Evolutionary conservation across 768 basidiomycete species (phyloP).

Genomic region (Nevesoporus exiguus): DNA sequence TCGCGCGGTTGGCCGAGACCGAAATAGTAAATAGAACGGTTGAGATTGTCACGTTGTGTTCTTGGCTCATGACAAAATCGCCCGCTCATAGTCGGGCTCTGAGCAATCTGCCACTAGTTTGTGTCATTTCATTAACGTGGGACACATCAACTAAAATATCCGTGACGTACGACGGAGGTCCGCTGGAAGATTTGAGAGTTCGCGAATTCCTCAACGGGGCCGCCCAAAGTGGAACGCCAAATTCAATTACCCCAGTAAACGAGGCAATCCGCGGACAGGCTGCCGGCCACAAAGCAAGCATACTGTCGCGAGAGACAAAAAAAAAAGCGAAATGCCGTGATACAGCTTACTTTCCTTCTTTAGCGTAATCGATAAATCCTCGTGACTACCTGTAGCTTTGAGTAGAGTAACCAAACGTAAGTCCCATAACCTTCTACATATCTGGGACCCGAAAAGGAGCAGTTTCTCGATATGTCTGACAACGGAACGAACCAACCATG

Average conservation of each 20-base stretch:
- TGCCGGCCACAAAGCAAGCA: neutral
- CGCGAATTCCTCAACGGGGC: neutral
- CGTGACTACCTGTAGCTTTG: neutral
- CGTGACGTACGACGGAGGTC: constrained; percentile 11
- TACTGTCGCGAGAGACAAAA: neutral
- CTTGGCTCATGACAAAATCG: neutral
- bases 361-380: neutral
- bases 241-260: neutral
- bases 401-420: constrained; percentile 7
- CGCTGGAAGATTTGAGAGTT: constrained; percentile 12
- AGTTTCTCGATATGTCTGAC: constrained; percentile 39
- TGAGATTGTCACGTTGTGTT: neutral
- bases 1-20: neutral
- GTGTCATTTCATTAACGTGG: constrained; percentile 4
- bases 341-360: neutral
- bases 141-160: neutral
- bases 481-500: constrained; percentile 66
- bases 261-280: neutral
- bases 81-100: too few relatives aligned
- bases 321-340: neutral
- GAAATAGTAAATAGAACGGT: neutral
- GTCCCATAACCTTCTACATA: neutral
- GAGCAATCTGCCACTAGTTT: neutral
- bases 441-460: neutral
- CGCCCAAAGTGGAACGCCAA: neutral